Evolutionary conservation across 495 filamentous ascomycete genomes (phyloP).

Genomic region (Aspergillus wentii): DNA sequence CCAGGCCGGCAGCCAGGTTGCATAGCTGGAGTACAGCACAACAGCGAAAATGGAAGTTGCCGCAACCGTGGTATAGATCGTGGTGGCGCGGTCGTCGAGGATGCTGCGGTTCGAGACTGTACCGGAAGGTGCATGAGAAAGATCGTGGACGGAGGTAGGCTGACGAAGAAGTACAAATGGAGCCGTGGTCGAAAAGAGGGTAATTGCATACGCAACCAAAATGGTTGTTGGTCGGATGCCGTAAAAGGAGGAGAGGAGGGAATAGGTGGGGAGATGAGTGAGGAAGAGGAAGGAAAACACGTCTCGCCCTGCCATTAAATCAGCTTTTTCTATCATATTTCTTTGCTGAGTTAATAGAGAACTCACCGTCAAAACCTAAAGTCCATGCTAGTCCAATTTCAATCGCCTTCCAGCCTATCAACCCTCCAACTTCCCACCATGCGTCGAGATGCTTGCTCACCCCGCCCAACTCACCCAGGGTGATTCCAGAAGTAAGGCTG

Average conservation of each 20-base stretch:
- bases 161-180: constrained; percentile 69
- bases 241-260: constrained; percentile 73
- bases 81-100: constrained; percentile 58
- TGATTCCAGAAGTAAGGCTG: constrained; percentile 44
- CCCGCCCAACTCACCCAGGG: constrained; percentile 51
- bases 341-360: neutral
- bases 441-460: constrained; percentile 58
- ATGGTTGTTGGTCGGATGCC: constrained; percentile 53
- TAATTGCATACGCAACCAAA: constrained; percentile 53
- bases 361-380: constrained; percentile 62
- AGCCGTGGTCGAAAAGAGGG: constrained; percentile 58
- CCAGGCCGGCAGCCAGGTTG: constrained; percentile 59
- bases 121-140: constrained; percentile 35
- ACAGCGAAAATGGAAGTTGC: constrained; percentile 64
- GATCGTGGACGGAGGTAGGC: constrained; percentile 56
- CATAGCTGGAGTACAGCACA: constrained; percentile 57
- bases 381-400: constrained; percentile 69
- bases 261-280: constrained; percentile 64
- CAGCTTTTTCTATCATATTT: neutral
- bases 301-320: constrained; percentile 53
- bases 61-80: constrained; percentile 57
- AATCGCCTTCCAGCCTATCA: constrained; percentile 63
- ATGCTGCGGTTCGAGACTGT: constrained; percentile 62
- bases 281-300: constrained; percentile 61
- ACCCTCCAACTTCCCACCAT: constrained; percentile 53